These are phyloP conservation scores for Saccharomycopsis microspora DNA, from an alignment of 805 yeast genomes.

Conservation along the genomic window DNA sequence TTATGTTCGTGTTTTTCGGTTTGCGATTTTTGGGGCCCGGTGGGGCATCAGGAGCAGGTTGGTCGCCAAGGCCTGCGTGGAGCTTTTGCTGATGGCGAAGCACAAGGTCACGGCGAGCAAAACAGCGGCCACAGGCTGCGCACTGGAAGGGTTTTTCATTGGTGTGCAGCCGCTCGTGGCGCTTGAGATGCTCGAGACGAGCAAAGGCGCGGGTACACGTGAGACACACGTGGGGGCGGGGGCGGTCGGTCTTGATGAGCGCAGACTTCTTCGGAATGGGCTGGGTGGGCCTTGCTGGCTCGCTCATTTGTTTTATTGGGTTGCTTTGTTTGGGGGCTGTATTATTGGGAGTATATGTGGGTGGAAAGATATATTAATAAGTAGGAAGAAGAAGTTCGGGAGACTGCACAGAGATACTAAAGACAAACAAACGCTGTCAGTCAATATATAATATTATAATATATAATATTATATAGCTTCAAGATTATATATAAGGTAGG, in stretches of 20 bases:
- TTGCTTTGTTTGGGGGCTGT: too few relatives aligned
- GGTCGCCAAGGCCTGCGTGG: constrained; percentile 36
- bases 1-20: constrained; percentile 13
- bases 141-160: constrained; percentile 95
- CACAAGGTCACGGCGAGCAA: constrained; percentile 82
- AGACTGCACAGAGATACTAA: too few relatives aligned
- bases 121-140: constrained; percentile 91
- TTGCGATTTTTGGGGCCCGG: neutral
- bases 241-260: constrained; percentile 80
- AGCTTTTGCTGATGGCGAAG: constrained; percentile 90
- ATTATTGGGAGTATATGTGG: too few relatives aligned
- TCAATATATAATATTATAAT: too few relatives aligned
- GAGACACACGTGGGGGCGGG: constrained; percentile 84
- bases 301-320: too few relatives aligned
- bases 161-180: constrained; percentile 92
- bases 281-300: constrained; percentile 22
- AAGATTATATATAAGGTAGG: too few relatives aligned
- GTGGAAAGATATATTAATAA: too few relatives aligned
- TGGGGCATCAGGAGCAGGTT: neutral
- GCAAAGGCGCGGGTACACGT: constrained; percentile 95
- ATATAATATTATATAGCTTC: too few relatives aligned
- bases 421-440: too few relatives aligned
- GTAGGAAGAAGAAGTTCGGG: too few relatives aligned
- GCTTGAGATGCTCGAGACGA: constrained; percentile 81
- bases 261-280: constrained; percentile 85